Evolutionary conservation across 2,329 filamentous ascomycete species (phyloP).

Genomic region (Fusarium phyllophilum): DNA sequence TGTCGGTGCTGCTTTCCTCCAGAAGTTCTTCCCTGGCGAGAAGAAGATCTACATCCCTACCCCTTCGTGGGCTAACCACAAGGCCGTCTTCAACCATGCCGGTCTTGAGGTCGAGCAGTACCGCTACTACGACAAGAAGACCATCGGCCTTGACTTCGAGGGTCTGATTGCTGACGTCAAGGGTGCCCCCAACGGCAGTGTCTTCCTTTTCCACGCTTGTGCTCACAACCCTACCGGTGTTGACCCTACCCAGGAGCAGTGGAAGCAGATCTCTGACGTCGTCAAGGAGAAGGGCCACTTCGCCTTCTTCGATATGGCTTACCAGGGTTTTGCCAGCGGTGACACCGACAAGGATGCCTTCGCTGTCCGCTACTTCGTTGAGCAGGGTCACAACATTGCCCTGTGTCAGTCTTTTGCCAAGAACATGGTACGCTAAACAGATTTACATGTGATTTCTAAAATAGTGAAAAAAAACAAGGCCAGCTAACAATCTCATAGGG

Average conservation of each 20-base stretch:
- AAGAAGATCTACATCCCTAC: slow-evolving; percentile 98
- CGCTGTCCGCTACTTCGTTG: slow-evolving; percentile 90
- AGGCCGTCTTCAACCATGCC: slow-evolving; percentile 92
- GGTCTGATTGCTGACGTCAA: slow-evolving; percentile 93
- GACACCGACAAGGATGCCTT: slow-evolving; percentile 94
- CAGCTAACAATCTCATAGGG: slow-evolving; percentile 63
- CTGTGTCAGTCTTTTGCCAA: slow-evolving; percentile 97
- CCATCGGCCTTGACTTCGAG: slow-evolving; percentile 96
- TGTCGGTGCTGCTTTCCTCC: slow-evolving; percentile 92
- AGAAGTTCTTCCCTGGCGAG: slow-evolving; percentile 87
- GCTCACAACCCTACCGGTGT: slow-evolving; percentile 98
- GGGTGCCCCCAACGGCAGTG: slow-evolving; percentile 83
- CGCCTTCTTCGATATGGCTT: slow-evolving; percentile 99
- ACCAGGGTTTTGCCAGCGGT: slow-evolving; percentile 96
- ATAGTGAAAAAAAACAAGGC: background rate
- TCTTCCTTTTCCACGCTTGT: slow-evolving; percentile 95
- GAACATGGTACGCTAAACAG: slow-evolving; percentile 81
- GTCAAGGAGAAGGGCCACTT: slow-evolving; percentile 90
- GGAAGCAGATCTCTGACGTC: slow-evolving; percentile 87
- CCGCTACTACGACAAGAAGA: slow-evolving; percentile 99
- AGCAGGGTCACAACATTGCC: slow-evolving; percentile 88
- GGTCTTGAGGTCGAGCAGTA: slow-evolving; percentile 94
- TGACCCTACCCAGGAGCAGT: slow-evolving; percentile 91
- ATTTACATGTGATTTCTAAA: background rate
- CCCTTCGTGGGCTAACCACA: slow-evolving; percentile 98